Evolutionary conservation across 2,329 filamentous ascomycete genomes (phyloP), one percentile per base, ranked within the genome.

Genomic region (Diaporthe citri): DNA sequence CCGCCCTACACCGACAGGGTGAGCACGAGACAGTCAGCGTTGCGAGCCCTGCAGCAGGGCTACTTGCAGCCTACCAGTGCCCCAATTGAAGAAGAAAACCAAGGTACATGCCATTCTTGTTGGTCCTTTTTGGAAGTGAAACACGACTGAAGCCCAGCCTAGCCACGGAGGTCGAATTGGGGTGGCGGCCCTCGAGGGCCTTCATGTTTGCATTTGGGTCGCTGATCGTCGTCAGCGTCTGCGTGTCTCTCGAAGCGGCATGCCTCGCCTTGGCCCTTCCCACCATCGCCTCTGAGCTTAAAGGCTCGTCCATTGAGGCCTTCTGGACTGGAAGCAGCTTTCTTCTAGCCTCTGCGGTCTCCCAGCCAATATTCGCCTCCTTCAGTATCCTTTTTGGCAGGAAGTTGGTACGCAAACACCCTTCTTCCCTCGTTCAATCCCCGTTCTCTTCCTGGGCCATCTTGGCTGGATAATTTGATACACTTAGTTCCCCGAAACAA

Each of bases 241-340:
- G 62, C 8, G 62, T 67, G 6, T 67, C 62, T 48, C 62, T 67
- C 43, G 62, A 67, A 39, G 62, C 62, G 10, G 39, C 62, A 13
- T 67, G 62, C 46, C 62, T 67, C 28, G 31, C 62, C 43, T n/a
- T 67, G 31, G 62, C 62, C 62, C 46, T 67, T n/a, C 62, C 62
- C 7, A 34, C 43, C 46, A 67, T 67, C 31, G 46, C 62, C 62
- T 4, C 31, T 20, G 62, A 67, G 15, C 62, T 67, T 12, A 51
- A 67, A 9, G 62, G 62, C 28, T 51, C 62, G 13, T 67, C 62
- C 1, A 67, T 52, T 13, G 43, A 67, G 22, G 46, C 62, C 2
- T 67, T 67, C 13, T 67, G 62, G 62, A 67, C 62, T 10, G 62
- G 62, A 9, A 67, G 62, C 43, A 67, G 62, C 46, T 67, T 67